Evolutionary conservation across 495 filamentous ascomycete genomes (phyloP).

Genomic region (Penicillium lividum): DNA sequence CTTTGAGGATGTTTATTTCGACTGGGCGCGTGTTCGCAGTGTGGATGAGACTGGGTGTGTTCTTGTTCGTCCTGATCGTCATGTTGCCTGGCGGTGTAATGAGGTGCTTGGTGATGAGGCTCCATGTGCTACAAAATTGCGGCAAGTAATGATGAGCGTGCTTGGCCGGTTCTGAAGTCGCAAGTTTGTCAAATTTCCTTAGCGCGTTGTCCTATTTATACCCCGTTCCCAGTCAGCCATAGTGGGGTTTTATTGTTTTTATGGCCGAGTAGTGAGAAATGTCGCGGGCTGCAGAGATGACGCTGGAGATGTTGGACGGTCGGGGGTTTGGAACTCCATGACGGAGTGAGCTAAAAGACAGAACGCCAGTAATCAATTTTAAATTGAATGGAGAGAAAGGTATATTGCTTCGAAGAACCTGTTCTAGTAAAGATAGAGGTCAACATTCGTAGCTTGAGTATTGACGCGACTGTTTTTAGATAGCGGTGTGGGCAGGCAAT

Average conservation of each 20-base stretch:
- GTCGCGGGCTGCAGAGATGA: no score
- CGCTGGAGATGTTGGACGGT: background rate
- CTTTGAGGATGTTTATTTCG: slow-evolving; percentile 54
- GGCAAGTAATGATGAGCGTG: slow-evolving; percentile 18
- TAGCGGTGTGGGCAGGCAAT: no score
- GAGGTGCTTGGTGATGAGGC: slow-evolving; percentile 10
- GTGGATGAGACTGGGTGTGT: slow-evolving; percentile 55
- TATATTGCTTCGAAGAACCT: no score
- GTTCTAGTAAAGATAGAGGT: no score
- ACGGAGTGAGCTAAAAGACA: background rate
- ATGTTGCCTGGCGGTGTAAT: slow-evolving; percentile 43
- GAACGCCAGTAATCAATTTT: no score
- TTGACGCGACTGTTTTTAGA: no score
- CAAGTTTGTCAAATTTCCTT: background rate
- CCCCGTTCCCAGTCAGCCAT: background rate
- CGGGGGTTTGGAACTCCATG: background rate
- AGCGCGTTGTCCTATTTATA: background rate
- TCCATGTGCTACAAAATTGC: slow-evolving; percentile 16
- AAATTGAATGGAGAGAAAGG: no score
- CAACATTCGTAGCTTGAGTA: no score
- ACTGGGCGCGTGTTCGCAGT: slow-evolving; percentile 47
- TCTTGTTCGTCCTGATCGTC: slow-evolving; percentile 49
- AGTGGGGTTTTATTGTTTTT: no score
- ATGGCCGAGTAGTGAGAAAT: no score
- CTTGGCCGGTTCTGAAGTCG: slow-evolving; percentile 5